These are phyloP conservation scores for Schizonepeta tenuifolia DNA, from an alignment of 257 asterid species.

Conservation along the genomic window DNA sequence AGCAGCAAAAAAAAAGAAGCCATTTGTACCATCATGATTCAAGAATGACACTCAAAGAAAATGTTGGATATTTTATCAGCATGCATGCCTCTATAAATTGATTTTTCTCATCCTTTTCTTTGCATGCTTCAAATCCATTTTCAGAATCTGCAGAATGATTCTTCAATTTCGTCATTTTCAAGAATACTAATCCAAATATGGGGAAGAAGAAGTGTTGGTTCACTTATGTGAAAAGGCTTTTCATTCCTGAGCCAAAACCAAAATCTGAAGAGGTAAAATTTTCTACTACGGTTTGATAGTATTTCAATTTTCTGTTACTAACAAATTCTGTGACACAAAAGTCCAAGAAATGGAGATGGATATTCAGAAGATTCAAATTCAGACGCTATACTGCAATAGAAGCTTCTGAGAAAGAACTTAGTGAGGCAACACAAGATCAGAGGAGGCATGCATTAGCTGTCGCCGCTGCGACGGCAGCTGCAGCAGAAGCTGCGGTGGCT, in stretches of 20 bases:
- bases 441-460: slow-evolving; percentile 71
- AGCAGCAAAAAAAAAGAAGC: slow-evolving; percentile 21
- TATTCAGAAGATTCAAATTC: slow-evolving; percentile 51
- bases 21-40: slow-evolving; percentile 46
- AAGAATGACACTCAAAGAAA: slow-evolving; percentile 34
- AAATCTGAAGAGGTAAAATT: slow-evolving; percentile 57
- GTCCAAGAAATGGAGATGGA: slow-evolving; percentile 64
- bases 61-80: slow-evolving; percentile 37
- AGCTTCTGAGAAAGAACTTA: slow-evolving; percentile 51
- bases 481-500: slow-evolving; percentile 90
- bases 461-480: slow-evolving; percentile 83
- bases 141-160: slow-evolving; percentile 5
- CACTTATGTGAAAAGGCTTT: slow-evolving; percentile 66
- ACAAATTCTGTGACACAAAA: slow-evolving; percentile 39
- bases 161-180: neutral
- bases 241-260: slow-evolving; percentile 59
- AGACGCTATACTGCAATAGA: slow-evolving; percentile 58
- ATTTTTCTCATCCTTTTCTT: slow-evolving; percentile 24
- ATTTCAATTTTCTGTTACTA: neutral
- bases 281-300: neutral
- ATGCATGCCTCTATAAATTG: slow-evolving; percentile 47
- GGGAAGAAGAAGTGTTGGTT: slow-evolving; percentile 79
- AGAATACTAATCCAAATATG: slow-evolving; percentile 42
- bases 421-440: slow-evolving; percentile 71
- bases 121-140: slow-evolving; percentile 39